These are phyloP conservation scores for Aspergillus persii DNA, from an alignment of 2,329 filamentous ascomycete species.

Conservation along the genomic window DNA sequence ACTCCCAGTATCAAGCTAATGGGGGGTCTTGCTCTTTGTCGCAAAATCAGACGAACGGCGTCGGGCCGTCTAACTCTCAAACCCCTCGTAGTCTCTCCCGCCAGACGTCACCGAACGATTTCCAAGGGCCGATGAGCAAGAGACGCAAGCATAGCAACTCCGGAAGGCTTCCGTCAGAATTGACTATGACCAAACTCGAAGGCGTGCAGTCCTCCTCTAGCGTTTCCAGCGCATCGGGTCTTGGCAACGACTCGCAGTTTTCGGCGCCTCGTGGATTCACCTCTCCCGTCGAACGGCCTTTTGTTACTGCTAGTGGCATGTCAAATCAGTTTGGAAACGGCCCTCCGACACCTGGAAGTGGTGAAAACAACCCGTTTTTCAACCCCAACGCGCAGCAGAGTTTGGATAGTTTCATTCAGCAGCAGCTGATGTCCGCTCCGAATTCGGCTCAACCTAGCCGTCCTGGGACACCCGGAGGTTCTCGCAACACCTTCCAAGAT, in stretches of 20 bases:
- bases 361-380: constrained; percentile 59
- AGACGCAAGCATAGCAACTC: constrained; percentile 76
- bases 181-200: constrained; percentile 82
- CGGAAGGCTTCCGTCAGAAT: constrained; percentile 65
- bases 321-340: constrained; percentile 55
- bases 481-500: constrained; percentile 44
- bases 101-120: constrained; percentile 67
- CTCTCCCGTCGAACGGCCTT: constrained; percentile 46
- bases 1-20: constrained; percentile 40
- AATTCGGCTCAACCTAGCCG: constrained; percentile 72
- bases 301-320: constrained; percentile 44
- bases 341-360: constrained; percentile 65
- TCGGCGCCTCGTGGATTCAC: constrained; percentile 37
- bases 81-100: constrained; percentile 66
- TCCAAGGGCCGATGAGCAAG: constrained; percentile 67
- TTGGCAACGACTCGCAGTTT: constrained; percentile 42
- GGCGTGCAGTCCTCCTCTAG: constrained; percentile 44
- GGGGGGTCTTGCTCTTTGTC: constrained; percentile 40
- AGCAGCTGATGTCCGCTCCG: constrained; percentile 69
- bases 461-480: constrained; percentile 65
- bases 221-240: constrained; percentile 35
- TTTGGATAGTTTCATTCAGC: constrained; percentile 63
- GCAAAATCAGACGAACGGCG: constrained; percentile 37
- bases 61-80: constrained; percentile 42
- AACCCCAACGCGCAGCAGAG: constrained; percentile 59